Conservation (phyloP, 495 filamentous ascomycete species). For the Hypoxylon subgilvum region DNA sequence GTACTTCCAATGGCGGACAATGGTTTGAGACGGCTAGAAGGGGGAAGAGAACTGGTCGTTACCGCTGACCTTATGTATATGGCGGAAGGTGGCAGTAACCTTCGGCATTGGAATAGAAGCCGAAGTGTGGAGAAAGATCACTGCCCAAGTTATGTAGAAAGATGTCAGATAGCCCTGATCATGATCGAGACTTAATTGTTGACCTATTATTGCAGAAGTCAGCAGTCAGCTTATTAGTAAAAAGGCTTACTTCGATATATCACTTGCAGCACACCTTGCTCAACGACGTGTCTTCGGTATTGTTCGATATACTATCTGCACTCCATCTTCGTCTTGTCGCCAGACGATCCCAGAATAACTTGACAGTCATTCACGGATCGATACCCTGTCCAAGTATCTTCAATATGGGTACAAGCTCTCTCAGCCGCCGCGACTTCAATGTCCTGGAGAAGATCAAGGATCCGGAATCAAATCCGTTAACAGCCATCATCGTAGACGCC, state of each 20-base stretch:
- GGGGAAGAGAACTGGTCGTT: conserved; percentile 5
- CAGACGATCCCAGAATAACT: neutral
- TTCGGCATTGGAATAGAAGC: conserved; percentile 27
- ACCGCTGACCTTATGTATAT: conserved; percentile 16
- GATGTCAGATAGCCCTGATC: neutral
- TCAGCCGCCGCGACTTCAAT: conserved; percentile 72
- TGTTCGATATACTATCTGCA: conserved; percentile 4
- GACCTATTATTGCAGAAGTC: conserved; percentile 3
- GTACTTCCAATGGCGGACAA: conserved; percentile 20
- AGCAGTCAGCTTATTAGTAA: neutral
- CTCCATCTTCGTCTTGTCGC: neutral
- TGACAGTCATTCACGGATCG: neutral
- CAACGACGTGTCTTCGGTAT: neutral
- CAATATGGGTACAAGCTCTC: conserved; percentile 56
- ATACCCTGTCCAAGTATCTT: conserved; percentile 11
- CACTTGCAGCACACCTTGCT: conserved; percentile 1
- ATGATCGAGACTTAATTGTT: neutral
- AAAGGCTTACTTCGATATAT: neutral
- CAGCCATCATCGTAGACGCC: conserved; percentile 59
- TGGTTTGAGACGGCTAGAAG: conserved; percentile 31
- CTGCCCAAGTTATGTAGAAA: no score
- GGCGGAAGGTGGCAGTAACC: conserved; percentile 10
- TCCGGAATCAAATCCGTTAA: conserved; percentile 68
- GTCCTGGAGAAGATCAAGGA: conserved; percentile 82
- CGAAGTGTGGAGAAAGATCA: conserved; percentile 26